Evolutionary conservation across 2,329 filamentous ascomycete species (phyloP).

Genomic region (Sporothrix mexicana): DNA sequence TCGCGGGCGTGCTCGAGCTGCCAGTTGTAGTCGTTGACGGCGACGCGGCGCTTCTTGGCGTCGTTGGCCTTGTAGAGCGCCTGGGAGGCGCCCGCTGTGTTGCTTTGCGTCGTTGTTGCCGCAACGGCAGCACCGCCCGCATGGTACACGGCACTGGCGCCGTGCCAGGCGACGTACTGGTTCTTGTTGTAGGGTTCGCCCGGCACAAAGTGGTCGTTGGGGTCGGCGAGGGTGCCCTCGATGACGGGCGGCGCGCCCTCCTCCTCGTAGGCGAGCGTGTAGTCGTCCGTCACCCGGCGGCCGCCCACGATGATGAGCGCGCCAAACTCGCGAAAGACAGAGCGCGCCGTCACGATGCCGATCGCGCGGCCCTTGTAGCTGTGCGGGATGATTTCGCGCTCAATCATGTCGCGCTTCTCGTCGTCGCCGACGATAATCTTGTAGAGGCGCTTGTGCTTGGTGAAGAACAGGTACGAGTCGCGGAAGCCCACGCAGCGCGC

Average conservation of each 20-base stretch:
- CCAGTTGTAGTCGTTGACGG: slow-evolving; percentile 94
- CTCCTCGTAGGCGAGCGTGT: slow-evolving; percentile 76
- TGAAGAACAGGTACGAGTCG: slow-evolving; percentile 98
- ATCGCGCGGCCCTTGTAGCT: slow-evolving; percentile 98
- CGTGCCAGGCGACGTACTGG: slow-evolving; percentile 98
- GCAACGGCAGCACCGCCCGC: slow-evolving; percentile 58
- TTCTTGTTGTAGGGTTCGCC: slow-evolving; percentile 97
- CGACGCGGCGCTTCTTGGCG: slow-evolving; percentile 81
- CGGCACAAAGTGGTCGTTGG: slow-evolving; percentile 77
- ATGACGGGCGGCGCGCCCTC: slow-evolving; percentile 66
- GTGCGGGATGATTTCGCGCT: slow-evolving; percentile 92
- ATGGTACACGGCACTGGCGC: slow-evolving; percentile 94
- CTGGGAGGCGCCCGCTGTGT: slow-evolving; percentile 67
- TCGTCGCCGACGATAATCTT: slow-evolving; percentile 98
- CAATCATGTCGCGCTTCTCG: slow-evolving; percentile 96
- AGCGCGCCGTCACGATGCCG: slow-evolving; percentile 93
- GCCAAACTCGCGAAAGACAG: slow-evolving; percentile 96
- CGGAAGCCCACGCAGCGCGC: slow-evolving; percentile 96
- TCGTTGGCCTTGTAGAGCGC: slow-evolving; percentile 65
- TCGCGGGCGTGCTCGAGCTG: slow-evolving; percentile 92
- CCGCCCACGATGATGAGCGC: slow-evolving; percentile 93
- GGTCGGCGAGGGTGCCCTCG: slow-evolving; percentile 90
- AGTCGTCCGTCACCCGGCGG: slow-evolving; percentile 85
- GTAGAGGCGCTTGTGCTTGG: slow-evolving; percentile 93
- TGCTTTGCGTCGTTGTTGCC: neutral